A percentile compares a stretch with the other conserved stretches of the same genome.
Conservation (phyloP, 495 filamentous ascomycete species). For the Sordaria brevicollis region DNA sequence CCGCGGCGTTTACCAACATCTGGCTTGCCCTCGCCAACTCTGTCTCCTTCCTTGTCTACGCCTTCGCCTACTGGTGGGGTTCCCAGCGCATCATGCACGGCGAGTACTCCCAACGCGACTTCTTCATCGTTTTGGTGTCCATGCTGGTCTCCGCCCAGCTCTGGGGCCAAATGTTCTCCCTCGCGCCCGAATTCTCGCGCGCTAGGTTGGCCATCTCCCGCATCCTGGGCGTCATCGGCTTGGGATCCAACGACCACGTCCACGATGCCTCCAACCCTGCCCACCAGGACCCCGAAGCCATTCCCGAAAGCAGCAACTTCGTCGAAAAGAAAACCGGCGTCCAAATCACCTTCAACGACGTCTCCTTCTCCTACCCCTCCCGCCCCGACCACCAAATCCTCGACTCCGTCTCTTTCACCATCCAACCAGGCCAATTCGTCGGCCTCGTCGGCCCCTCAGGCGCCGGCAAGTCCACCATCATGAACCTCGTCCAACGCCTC, state of each 20-base stretch:
- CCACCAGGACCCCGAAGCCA: slow-evolving; percentile 11
- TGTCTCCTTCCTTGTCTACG: slow-evolving; percentile 65
- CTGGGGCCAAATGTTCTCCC: slow-evolving; percentile 20
- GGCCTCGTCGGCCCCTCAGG: slow-evolving; percentile 62
- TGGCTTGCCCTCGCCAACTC: slow-evolving; percentile 70
- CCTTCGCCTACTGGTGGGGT: slow-evolving; percentile 68
- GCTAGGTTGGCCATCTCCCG: slow-evolving; percentile 11
- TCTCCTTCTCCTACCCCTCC: slow-evolving; percentile 49
- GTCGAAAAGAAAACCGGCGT: slow-evolving; percentile 36
- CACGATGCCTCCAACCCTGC: neutral
- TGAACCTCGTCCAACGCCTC: slow-evolving; percentile 52
- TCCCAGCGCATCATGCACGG: slow-evolving; percentile 56
- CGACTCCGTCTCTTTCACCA: slow-evolving; percentile 37
- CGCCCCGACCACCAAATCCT: slow-evolving; percentile 44
- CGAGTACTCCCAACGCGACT: slow-evolving; percentile 60
- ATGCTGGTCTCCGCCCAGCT: slow-evolving; percentile 21
- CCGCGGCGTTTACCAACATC: slow-evolving; percentile 5
- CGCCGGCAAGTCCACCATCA: slow-evolving; percentile 62
- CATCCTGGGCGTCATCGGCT: slow-evolving; percentile 4
- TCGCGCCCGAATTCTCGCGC: slow-evolving; percentile 21
- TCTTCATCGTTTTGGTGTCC: slow-evolving; percentile 64
- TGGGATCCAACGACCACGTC: slow-evolving; percentile 2
- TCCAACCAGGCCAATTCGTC: slow-evolving; percentile 52
- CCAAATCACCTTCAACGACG: slow-evolving; percentile 41
- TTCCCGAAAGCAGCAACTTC: slow-evolving; percentile 58